Evolutionary conservation across 495 filamentous ascomycete species (phyloP).

Genomic region (Tuber microsphaerosporum): DNA sequence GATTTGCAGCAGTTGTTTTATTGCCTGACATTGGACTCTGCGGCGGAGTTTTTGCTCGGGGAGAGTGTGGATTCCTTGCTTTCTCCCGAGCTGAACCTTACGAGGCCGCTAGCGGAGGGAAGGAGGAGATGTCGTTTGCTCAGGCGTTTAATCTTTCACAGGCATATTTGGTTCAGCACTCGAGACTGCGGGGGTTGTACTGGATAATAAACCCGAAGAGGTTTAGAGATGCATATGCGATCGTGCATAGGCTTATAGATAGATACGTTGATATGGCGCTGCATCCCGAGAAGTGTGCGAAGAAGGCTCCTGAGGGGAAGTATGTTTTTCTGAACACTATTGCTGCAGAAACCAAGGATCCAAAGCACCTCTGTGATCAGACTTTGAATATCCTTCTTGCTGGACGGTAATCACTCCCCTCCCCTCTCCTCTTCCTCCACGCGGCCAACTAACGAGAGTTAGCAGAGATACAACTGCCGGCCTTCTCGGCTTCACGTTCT

Average conservation of each 20-base stretch:
- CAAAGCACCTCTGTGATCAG: slow-evolving; percentile 55
- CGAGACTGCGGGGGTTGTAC: slow-evolving; percentile 46
- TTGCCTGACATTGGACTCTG: slow-evolving; percentile 59
- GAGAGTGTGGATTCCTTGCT: slow-evolving; percentile 47
- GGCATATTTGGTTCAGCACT: slow-evolving; percentile 46
- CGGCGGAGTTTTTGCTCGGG: slow-evolving; percentile 69
- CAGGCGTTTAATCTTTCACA: slow-evolving; percentile 49
- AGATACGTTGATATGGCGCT: slow-evolving; percentile 47
- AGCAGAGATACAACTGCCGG: slow-evolving; percentile 49
- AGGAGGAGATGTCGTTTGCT: slow-evolving; percentile 41
- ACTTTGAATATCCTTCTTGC: slow-evolving; percentile 61
- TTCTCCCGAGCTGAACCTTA: slow-evolving; percentile 28
- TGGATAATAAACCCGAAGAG: slow-evolving; percentile 47
- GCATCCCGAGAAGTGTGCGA: slow-evolving; percentile 23
- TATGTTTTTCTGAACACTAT: slow-evolving; percentile 63
- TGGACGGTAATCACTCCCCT: slow-evolving; percentile 41
- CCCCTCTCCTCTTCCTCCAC: not conserved
- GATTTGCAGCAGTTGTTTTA: slow-evolving; percentile 64
- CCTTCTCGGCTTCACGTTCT: slow-evolving; percentile 53
- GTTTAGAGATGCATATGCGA: slow-evolving; percentile 46
- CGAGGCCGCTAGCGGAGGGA: slow-evolving; percentile 22
- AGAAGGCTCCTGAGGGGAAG: slow-evolving; percentile 33
- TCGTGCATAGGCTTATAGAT: slow-evolving; percentile 50
- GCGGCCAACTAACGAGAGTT: slow-evolving; percentile 16
- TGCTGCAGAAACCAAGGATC: slow-evolving; percentile 53